These are phyloP conservation scores for Phytopythium boreale DNA, from an alignment of 352 stramenopile genomes.

Conservation along the genomic window DNA sequence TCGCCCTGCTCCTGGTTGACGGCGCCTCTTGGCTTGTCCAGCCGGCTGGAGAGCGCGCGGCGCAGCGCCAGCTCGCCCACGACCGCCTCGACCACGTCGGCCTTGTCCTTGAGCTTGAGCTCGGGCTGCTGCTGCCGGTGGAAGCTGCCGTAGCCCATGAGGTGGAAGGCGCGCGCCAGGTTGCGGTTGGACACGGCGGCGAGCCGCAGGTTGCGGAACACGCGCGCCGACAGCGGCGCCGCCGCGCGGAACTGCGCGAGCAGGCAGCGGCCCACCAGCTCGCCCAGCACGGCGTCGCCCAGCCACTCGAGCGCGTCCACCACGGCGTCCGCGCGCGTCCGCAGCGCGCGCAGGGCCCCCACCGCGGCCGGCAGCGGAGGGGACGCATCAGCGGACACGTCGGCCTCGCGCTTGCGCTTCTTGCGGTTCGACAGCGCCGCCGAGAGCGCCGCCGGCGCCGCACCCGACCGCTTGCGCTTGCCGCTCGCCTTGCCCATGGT, in stretches of 20 bases:
- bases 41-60: slow-evolving; percentile 16
- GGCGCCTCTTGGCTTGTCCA: too few relatives aligned
- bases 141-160: slow-evolving; percentile 47
- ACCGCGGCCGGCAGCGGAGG: neutral
- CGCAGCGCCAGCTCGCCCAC: slow-evolving; percentile 63
- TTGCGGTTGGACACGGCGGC: slow-evolving; percentile 72
- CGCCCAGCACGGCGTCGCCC: slow-evolving; percentile 70
- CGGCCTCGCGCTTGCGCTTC: neutral
- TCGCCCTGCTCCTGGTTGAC: slow-evolving; percentile 3
- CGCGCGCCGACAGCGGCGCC: slow-evolving; percentile 46
- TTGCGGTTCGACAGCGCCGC: neutral
- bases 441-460: neutral
- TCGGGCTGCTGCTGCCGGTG: slow-evolving; percentile 1
- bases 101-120: slow-evolving; percentile 55
- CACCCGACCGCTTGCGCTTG: neutral
- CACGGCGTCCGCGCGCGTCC: slow-evolving; percentile 13
- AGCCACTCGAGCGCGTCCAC: slow-evolving; percentile 78
- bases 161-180: slow-evolving; percentile 58
- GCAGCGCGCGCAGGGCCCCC: slow-evolving; percentile 2
- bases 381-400: neutral
- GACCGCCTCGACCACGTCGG: slow-evolving; percentile 65
- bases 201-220: slow-evolving; percentile 67
- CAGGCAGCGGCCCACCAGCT: slow-evolving; percentile 60
- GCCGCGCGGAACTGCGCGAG: slow-evolving; percentile 56
- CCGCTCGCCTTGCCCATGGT: neutral